Conservation (phyloP, 1,139 yeast species). For the Arxiozyma heterogenica region DNA sequence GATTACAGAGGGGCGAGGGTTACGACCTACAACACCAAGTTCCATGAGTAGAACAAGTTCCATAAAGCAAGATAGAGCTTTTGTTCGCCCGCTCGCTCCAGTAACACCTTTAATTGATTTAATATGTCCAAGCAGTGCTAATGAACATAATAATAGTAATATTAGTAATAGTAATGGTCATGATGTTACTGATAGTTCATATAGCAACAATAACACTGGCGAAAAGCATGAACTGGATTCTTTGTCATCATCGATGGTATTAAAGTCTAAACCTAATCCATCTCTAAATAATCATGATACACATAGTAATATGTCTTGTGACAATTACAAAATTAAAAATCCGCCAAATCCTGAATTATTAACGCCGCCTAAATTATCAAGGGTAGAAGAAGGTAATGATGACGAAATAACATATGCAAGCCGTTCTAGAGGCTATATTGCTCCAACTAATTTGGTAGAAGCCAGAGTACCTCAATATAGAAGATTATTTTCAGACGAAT, state of each 20-base stretch:
- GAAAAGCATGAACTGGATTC: slow-evolving; percentile 2
- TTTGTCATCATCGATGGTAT: not conserved
- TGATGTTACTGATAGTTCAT: not conserved
- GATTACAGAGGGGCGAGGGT: slow-evolving; percentile 34
- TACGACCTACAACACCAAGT: slow-evolving; percentile 20
- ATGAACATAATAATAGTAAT: slow-evolving; percentile 3
- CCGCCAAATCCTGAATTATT: slow-evolving; percentile 2
- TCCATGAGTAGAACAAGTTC: slow-evolving; percentile 18
- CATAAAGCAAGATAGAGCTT: slow-evolving; percentile 11
- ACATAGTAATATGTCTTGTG: not conserved
- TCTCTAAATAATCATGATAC: not conserved
- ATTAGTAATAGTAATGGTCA: not conserved
- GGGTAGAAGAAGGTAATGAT: not conserved
- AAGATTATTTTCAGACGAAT: slow-evolving; percentile 68
- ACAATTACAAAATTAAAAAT: not conserved
- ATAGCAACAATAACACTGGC: slow-evolving; percentile 6
- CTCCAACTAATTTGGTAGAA: slow-evolving; percentile 35
- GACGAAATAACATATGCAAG: slow-evolving; percentile 7
- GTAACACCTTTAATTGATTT: not conserved
- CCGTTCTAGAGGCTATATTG: slow-evolving; percentile 16
- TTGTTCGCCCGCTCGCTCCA: slow-evolving; percentile 9
- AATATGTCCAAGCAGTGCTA: not conserved
- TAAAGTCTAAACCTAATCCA: not conserved
- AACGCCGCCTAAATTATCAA: not conserved
- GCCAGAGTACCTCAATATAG: slow-evolving; percentile 47